A percentile compares a stretch with the other conserved stretches of the same genome.
Evolutionary conservation across 164 flowering plant species (phyloP).

Genomic region (Euptelea pleiosperma): DNA sequence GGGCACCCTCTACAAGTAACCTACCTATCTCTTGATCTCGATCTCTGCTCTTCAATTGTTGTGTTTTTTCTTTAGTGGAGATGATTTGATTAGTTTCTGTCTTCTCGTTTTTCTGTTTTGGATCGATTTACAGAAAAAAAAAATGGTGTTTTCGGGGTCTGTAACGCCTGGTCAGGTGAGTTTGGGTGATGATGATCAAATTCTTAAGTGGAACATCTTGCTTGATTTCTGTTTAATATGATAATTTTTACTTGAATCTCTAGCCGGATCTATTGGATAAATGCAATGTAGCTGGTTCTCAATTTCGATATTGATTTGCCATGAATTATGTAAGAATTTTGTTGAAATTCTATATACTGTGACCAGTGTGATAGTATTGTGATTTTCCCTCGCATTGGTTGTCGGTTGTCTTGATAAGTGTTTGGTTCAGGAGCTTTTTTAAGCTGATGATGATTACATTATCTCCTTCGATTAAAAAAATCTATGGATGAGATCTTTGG

Average conservation of each 20-base stretch:
- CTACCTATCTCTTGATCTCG: neutral
- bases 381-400: too few species aligned
- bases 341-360: neutral
- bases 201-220: neutral
- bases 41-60: too few species aligned
- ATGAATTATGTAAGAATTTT: neutral
- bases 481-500: too few species aligned
- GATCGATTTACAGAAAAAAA: slow-evolving; percentile 13
- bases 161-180: slow-evolving; percentile 61
- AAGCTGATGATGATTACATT: too few species aligned
- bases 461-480: too few species aligned
- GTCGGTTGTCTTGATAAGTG: too few species aligned
- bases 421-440: too few species aligned
- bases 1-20: neutral
- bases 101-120: neutral
- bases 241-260: neutral
- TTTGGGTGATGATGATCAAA: neutral
- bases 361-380: neutral
- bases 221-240: neutral
- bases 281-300: too few species aligned
- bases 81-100: neutral
- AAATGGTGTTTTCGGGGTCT: slow-evolving; percentile 43
- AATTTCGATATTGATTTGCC: too few species aligned
- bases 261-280: neutral
- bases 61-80: too few species aligned